phyloP scores from a whole-genome alignment of 1,284 basidiomycete species.

The Heterobasidion parviporum region DNA sequence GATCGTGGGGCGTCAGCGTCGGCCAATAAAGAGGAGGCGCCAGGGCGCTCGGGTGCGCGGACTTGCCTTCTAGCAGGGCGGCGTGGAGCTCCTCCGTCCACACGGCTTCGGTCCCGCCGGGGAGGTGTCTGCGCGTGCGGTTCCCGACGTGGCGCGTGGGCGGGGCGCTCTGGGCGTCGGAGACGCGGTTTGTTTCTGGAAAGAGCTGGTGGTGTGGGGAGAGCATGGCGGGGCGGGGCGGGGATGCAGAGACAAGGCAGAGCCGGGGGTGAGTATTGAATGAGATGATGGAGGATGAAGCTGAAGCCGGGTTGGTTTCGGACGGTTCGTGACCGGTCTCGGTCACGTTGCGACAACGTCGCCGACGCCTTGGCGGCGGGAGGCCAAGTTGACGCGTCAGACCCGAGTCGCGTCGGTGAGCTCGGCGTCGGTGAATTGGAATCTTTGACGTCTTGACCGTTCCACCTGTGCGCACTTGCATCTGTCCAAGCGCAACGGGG shows the following conservation, averaged over 20 bases:
- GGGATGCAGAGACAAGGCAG: not conserved
- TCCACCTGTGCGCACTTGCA: too few species aligned
- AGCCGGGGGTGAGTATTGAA: not conserved
- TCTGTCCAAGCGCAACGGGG: too few species aligned
- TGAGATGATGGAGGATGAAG: too few species aligned
- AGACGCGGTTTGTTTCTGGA: not conserved
- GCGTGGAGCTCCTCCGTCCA: slow-evolving; percentile 12
- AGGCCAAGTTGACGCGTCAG: too few species aligned
- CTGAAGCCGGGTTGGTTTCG: too few species aligned
- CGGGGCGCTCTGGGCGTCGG: too few species aligned
- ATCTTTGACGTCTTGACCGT: too few species aligned
- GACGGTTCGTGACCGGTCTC: too few species aligned
- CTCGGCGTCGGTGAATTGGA: too few species aligned
- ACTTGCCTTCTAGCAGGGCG: slow-evolving; percentile 11
- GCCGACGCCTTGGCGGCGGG: too few species aligned
- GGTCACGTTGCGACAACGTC: too few species aligned
- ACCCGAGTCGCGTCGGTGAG: too few species aligned
- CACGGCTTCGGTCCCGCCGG: slow-evolving; percentile 11
- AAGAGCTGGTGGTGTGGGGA: not conserved
- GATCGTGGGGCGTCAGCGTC: not conserved
- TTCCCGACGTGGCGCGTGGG: slow-evolving; percentile 5
- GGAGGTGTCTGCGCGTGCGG: slow-evolving; percentile 9
- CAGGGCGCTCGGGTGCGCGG: slow-evolving; percentile 4
- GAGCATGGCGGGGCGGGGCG: not conserved
- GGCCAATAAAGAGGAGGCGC: not conserved